Evolutionary conservation across 306 rosid species (phyloP).

Genomic region (Rosa lucieae): DNA sequence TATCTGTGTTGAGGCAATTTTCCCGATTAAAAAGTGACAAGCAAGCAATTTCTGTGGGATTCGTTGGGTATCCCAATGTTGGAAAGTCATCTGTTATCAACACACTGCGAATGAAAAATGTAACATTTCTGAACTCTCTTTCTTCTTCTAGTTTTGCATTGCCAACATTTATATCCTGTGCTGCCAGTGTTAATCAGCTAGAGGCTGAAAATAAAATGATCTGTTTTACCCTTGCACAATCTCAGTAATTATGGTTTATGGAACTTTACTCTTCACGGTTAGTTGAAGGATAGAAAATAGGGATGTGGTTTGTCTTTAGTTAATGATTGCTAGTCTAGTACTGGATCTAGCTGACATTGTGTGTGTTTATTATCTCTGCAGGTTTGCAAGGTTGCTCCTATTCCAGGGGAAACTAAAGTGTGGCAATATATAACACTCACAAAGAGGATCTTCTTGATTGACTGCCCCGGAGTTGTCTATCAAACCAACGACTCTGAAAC

Average conservation of each 20-base stretch:
- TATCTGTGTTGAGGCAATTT: constrained; percentile 88
- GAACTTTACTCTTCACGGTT: neutral
- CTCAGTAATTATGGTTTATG: neutral
- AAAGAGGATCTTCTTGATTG: constrained; percentile 90
- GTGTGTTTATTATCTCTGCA: constrained; percentile 26
- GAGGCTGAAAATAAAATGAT: neutral
- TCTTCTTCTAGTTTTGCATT: constrained; percentile 10
- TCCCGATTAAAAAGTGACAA: constrained; percentile 87
- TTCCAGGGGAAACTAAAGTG: constrained; percentile 96
- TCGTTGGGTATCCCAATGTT: constrained; percentile 94
- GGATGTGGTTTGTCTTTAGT: neutral
- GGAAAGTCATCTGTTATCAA: constrained; percentile 96
- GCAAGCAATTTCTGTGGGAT: constrained; percentile 97
- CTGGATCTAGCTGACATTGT: constrained; percentile 11
- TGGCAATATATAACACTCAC: constrained; percentile 97
- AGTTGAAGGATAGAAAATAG: neutral
- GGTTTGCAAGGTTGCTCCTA: constrained; percentile 99
- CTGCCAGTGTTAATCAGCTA: neutral
- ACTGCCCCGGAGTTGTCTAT: constrained; percentile 94
- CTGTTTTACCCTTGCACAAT: neutral
- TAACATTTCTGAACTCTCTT: constrained; percentile 34
- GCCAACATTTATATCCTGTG: neutral
- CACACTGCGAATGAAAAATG: constrained; percentile 83
- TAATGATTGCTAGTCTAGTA: neutral
- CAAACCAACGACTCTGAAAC: constrained; percentile 83